Evolutionary conservation across 1,284 basidiomycete species (phyloP).

Genomic region (Mycosarcoma maydis): DNA sequence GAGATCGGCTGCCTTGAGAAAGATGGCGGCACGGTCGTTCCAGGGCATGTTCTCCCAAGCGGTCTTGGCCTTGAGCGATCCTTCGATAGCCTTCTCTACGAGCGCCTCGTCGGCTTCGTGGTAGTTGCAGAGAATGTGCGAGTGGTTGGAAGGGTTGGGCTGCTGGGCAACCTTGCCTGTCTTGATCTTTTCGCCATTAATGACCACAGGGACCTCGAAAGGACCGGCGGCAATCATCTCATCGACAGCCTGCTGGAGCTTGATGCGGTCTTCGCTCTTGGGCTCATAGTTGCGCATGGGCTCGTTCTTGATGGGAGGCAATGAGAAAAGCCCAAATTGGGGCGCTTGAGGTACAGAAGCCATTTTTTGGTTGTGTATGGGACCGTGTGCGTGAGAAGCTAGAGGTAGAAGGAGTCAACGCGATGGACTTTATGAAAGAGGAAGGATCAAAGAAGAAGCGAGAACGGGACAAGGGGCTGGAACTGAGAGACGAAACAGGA

Average conservation of each 20-base stretch:
- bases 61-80: constrained; percentile 83
- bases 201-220: constrained; percentile 89
- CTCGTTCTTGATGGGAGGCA: constrained; percentile 63
- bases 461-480: neutral
- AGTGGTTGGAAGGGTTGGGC: constrained; percentile 70
- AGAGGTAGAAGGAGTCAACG: constrained; percentile 1
- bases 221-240: constrained; percentile 85
- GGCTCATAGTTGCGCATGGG: constrained; percentile 75
- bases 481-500: neutral
- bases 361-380: constrained; percentile 20
- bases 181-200: constrained; percentile 88
- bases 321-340: constrained; percentile 49
- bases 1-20: constrained; percentile 85
- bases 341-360: constrained; percentile 49
- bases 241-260: constrained; percentile 78
- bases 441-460: neutral
- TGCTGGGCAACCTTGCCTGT: constrained; percentile 76
- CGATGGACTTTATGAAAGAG: no score
- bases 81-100: constrained; percentile 83
- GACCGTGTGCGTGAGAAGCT: neutral
- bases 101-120: constrained; percentile 80
- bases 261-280: constrained; percentile 81
- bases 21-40: constrained; percentile 95
- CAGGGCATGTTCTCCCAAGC: constrained; percentile 94
- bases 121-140: constrained; percentile 82